Evolutionary conservation across 495 filamentous ascomycete species (phyloP).

Genomic region (Hypoxylon crocopeplum): DNA sequence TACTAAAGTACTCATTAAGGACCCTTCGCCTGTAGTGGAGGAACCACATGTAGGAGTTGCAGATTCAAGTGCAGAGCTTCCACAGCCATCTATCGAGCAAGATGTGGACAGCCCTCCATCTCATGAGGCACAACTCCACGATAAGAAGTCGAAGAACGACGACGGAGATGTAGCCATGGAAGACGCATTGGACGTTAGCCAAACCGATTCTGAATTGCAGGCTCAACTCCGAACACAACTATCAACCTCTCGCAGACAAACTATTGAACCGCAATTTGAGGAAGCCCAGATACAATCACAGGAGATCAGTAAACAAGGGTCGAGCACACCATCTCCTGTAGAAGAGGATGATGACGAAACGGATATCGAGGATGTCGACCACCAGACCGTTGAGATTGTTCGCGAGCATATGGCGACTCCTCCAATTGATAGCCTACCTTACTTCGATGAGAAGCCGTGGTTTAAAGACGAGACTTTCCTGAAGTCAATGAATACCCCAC

Average conservation of each 20-base stretch:
- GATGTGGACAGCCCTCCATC: slow-evolving; percentile 30
- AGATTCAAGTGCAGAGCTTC: slow-evolving; percentile 23
- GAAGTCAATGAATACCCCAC: slow-evolving; percentile 35
- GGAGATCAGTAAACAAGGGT: slow-evolving; percentile 38
- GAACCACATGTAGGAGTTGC: slow-evolving; percentile 28
- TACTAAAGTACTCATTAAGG: slow-evolving; percentile 25
- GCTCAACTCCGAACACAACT: slow-evolving; percentile 4
- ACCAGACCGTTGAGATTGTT: slow-evolving; percentile 56
- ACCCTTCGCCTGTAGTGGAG: slow-evolving; percentile 23
- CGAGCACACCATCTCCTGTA: slow-evolving; percentile 37
- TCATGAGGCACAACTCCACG: slow-evolving; percentile 20
- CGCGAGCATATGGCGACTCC: slow-evolving; percentile 57
- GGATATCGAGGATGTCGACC: slow-evolving; percentile 66
- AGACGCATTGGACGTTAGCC: slow-evolving; percentile 45
- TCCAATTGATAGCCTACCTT: slow-evolving; percentile 54
- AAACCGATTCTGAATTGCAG: slow-evolving; percentile 44
- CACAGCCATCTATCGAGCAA: slow-evolving; percentile 37
- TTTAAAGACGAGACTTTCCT: slow-evolving; percentile 47
- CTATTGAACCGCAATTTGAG: slow-evolving; percentile 27
- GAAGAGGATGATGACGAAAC: slow-evolving; percentile 61
- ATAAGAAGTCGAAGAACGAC: slow-evolving; percentile 32
- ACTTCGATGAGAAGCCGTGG: slow-evolving; percentile 51
- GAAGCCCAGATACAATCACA: slow-evolving; percentile 32
- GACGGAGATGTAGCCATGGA: slow-evolving; percentile 46
- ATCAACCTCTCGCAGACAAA: slow-evolving; percentile 18